Conservation (phyloP, 1,284 basidiomycete genomes). For the Apiotrichum domesticum region DNA sequence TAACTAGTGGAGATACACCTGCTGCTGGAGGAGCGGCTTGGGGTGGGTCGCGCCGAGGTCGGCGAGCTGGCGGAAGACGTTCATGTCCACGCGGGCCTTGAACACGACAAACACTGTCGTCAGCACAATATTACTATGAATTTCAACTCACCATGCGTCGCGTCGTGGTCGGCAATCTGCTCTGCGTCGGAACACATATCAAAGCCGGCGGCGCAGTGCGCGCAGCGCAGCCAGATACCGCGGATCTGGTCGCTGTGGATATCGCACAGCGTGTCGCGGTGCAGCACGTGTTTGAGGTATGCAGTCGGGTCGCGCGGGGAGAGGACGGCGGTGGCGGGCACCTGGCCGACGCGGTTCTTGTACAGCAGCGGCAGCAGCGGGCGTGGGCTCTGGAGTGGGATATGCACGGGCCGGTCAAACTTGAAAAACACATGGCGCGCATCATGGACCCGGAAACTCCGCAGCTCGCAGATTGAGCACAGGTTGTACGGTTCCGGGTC, state of each 20-base stretch:
- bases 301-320: slow-evolving; percentile 61
- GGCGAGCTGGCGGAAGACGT: slow-evolving; percentile 33
- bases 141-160: slow-evolving; percentile 54
- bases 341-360: slow-evolving; percentile 58
- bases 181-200: slow-evolving; percentile 77
- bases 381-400: slow-evolving; percentile 56
- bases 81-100: slow-evolving; percentile 62
- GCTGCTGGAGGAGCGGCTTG: slow-evolving; percentile 35
- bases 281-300: slow-evolving; percentile 62
- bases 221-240: slow-evolving; percentile 82
- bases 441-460: slow-evolving; percentile 71
- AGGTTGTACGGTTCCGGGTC: slow-evolving; percentile 43
- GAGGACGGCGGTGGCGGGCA: slow-evolving; percentile 48
- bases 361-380: slow-evolving; percentile 66
- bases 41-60: slow-evolving; percentile 33
- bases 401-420: slow-evolving; percentile 66
- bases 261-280: slow-evolving; percentile 50
- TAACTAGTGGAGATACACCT: slow-evolving; percentile 26
- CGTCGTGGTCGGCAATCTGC: slow-evolving; percentile 67
- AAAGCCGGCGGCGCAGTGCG: slow-evolving; percentile 62
- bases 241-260: slow-evolving; percentile 53
- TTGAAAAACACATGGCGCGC: slow-evolving; percentile 81
- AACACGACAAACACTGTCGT: slow-evolving; percentile 68
- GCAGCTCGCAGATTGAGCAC: slow-evolving; percentile 71
- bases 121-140: background rate